Conservation (phyloP, 768 basidiomycete genomes). For the Rhizopogon vinicolor region DNA sequence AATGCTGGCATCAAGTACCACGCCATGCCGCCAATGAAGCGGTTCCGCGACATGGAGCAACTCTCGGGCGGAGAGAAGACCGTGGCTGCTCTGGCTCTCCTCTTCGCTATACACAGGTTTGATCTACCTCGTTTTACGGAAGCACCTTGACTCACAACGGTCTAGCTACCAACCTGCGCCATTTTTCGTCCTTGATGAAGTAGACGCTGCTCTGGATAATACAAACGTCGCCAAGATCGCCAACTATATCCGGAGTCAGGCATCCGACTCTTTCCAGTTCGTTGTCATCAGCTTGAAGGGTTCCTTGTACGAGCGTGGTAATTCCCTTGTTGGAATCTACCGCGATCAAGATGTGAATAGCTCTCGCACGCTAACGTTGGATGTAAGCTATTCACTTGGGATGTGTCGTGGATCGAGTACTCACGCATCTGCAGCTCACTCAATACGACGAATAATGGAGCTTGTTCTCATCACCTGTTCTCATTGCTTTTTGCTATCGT, state of each 20-base stretch:
- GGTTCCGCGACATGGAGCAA: constrained; percentile 99
- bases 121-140: constrained; percentile 2
- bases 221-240: constrained; percentile 98
- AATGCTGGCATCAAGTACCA: constrained; percentile 93
- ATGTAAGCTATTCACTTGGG: constrained; percentile 45
- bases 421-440: constrained; percentile 38
- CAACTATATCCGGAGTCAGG: constrained; percentile 83
- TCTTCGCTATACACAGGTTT: constrained; percentile 95
- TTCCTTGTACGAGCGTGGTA: constrained; percentile 84
- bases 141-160: background rate
- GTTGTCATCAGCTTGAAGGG: constrained; percentile 97
- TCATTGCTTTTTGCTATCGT: background rate
- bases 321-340: constrained; percentile 91
- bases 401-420: background rate
- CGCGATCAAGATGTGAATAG: constrained; percentile 93
- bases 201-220: constrained; percentile 96
- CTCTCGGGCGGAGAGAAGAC: constrained; percentile 98
- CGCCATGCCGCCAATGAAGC: constrained; percentile 99
- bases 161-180: constrained; percentile 90
- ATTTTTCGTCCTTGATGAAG: constrained; percentile 98
- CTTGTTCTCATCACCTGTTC: background rate
- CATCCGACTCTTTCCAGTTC: constrained; percentile 87
- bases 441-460: constrained; percentile 51
- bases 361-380: constrained; percentile 86
- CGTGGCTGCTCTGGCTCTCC: constrained; percentile 91